These are phyloP conservation scores for Xylariaceae sp. DNA, from an alignment of 2,329 filamentous ascomycete genomes.

Conservation along the genomic window DNA sequence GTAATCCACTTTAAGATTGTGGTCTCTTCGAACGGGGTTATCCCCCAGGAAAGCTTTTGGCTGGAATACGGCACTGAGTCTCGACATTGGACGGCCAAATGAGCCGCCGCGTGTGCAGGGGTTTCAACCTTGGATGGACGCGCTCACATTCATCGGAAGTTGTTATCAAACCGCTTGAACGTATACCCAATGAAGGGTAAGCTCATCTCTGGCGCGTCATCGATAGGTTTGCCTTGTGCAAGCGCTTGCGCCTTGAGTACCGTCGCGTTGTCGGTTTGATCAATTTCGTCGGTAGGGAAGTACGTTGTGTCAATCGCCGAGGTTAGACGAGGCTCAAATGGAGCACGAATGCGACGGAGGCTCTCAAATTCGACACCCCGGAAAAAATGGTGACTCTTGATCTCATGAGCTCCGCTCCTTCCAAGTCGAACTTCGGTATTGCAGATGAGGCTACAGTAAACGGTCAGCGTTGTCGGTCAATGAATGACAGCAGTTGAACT, in stretches of 20 bases:
- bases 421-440: constrained; percentile 91
- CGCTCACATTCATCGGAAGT: constrained; percentile 48
- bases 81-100: no score
- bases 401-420: constrained; percentile 79
- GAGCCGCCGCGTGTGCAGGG: no score
- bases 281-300: constrained; percentile 98
- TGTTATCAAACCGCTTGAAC: constrained; percentile 90
- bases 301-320: constrained; percentile 96
- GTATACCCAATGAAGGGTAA: constrained; percentile 95
- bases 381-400: constrained; percentile 95
- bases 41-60: no score
- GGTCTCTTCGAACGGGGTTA: no score
- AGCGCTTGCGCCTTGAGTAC: constrained; percentile 79
- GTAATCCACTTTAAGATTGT: no score
- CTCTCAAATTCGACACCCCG: constrained; percentile 93
- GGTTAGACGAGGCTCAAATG: constrained; percentile 89
- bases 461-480: no score
- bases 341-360: constrained; percentile 85
- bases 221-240: constrained; percentile 59
- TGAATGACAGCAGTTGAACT: constrained; percentile 26
- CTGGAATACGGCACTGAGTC: no score
- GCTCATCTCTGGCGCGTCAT: constrained; percentile 90
- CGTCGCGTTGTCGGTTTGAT: constrained; percentile 90
- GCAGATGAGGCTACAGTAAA: constrained; percentile 76
- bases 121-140: no score